Evolutionary conservation across 139 green algal genomes (phyloP).

Genomic region (Chlorella sorokiniana): DNA sequence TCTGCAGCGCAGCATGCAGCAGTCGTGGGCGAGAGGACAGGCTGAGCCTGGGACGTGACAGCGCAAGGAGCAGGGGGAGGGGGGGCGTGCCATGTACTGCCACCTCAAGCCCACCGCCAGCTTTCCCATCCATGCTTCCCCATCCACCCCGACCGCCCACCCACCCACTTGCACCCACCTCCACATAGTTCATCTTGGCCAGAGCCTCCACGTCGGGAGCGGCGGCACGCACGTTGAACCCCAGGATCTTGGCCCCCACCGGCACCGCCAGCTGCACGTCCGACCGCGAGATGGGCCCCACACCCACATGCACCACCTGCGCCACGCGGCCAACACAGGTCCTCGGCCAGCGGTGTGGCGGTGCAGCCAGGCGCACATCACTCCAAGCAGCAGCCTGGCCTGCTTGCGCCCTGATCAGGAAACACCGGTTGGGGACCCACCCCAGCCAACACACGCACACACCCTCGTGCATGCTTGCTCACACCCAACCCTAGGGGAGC

Average conservation of each 20-base stretch:
- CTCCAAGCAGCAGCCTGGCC: no score
- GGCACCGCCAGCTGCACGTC: slow-evolving; percentile 78
- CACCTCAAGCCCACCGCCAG: background rate
- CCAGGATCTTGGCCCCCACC: slow-evolving; percentile 68
- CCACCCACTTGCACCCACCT: slow-evolving; percentile 27
- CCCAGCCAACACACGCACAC: background rate
- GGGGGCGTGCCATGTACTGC: background rate
- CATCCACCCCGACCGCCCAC: slow-evolving; percentile 58
- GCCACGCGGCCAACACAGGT: background rate
- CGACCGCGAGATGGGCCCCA: slow-evolving; percentile 71
- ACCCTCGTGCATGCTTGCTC: background rate
- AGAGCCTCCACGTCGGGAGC: slow-evolving; percentile 46
- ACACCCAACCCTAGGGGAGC: background rate
- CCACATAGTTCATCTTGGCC: slow-evolving; percentile 53
- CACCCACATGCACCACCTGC: slow-evolving; percentile 64
- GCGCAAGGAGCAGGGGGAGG: background rate
- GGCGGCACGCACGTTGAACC: slow-evolving; percentile 72
- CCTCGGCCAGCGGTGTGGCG: no score
- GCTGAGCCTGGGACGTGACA: no score
- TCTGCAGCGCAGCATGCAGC: background rate
- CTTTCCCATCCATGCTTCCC: background rate
- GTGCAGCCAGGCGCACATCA: no score
- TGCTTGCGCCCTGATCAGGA: no score
- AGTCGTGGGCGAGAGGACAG: no score
- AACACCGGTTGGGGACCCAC: no score